Percentiles rank a stretch among this genome's conserved stretches.
Evolutionary conservation across 768 basidiomycete genomes (phyloP).

Genomic region (Pulveroboletus ravenelii): DNA sequence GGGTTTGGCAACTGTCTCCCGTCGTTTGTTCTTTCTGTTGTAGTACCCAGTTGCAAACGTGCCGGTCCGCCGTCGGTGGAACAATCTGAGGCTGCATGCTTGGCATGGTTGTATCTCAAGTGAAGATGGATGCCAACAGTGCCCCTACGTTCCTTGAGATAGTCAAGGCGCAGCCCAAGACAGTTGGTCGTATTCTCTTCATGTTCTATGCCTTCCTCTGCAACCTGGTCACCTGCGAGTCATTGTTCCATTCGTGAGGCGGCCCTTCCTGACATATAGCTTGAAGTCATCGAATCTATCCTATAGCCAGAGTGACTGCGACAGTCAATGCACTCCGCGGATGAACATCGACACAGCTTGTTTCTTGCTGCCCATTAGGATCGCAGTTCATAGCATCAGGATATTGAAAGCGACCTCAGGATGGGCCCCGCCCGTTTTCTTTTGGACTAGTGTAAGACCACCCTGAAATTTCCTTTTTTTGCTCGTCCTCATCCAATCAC

Average conservation of each 20-base stretch:
- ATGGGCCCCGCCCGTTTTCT: too few relatives aligned
- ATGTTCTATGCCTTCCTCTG: conserved; percentile 50
- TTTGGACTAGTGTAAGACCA: too few relatives aligned
- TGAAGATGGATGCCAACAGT: conserved; percentile 56
- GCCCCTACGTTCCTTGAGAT: conserved; percentile 59
- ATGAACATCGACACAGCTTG: conserved; percentile 43
- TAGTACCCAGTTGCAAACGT: neutral
- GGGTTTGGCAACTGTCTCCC: neutral
- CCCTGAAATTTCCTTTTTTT: too few relatives aligned
- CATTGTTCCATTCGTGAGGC: conserved; percentile 39
- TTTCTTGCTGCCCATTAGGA: conserved; percentile 43
- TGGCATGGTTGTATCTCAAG: conserved; percentile 48
- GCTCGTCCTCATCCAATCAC: too few relatives aligned
- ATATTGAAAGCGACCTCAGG: too few relatives aligned
- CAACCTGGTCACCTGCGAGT: conserved; percentile 48
- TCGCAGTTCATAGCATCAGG: conserved; percentile 41
- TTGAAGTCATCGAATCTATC: neutral
- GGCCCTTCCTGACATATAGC: neutral
- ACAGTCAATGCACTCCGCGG: conserved; percentile 41
- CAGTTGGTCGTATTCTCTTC: conserved; percentile 43
- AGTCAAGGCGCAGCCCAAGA: conserved; percentile 46
- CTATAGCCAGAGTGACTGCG: conserved; percentile 41
- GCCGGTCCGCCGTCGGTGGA: conserved; percentile 45
- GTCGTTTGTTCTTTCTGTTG: neutral
- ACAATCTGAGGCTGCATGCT: conserved; percentile 53